Evolutionary conservation across 805 yeast species (phyloP).

Genomic region (Candida germanica): DNA sequence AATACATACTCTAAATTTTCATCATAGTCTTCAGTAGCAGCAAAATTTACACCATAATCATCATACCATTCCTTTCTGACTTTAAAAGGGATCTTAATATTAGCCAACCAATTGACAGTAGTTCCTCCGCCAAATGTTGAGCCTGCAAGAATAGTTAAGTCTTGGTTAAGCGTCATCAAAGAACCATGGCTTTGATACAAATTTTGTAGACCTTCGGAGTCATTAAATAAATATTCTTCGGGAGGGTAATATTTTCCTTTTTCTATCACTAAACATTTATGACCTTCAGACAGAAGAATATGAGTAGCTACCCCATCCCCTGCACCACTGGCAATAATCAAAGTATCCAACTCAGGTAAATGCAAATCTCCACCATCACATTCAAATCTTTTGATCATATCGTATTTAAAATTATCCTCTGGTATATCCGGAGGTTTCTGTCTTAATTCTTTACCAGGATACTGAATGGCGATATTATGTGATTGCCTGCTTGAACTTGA

Average conservation of each 20-base stretch:
- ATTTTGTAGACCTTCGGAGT: conserved; percentile 30
- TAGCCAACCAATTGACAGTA: conserved; percentile 57
- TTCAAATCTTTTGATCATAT: conserved; percentile 29
- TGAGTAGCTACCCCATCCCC: conserved; percentile 55
- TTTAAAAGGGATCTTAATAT: conserved; percentile 46
- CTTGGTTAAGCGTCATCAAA: conserved; percentile 31
- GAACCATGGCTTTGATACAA: conserved; percentile 42
- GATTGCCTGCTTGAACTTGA: conserved; percentile 26
- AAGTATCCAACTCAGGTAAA: conserved; percentile 39
- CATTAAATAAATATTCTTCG: conserved; percentile 34
- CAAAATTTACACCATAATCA: conserved; percentile 44
- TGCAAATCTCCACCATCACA: conserved; percentile 27
- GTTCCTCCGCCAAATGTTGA: conserved; percentile 58
- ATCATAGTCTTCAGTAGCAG: conserved; percentile 41
- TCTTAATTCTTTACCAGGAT: conserved; percentile 33
- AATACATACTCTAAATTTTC: conserved; percentile 44
- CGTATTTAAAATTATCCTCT: conserved; percentile 25
- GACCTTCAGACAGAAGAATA: conserved; percentile 42
- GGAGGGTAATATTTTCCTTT: conserved; percentile 45
- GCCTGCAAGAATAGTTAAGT: conserved; percentile 44
- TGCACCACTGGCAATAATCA: conserved; percentile 51
- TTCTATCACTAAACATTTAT: conserved; percentile 45
- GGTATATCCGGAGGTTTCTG: conserved; percentile 26
- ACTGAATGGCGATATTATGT: conserved; percentile 36
- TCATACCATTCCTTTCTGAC: conserved; percentile 53